A percentile compares a stretch with the other conserved stretches of the same genome.
Evolutionary conservation across 2,329 filamentous ascomycete species (phyloP).

Genomic region (Arthrocladium fulminans): DNA sequence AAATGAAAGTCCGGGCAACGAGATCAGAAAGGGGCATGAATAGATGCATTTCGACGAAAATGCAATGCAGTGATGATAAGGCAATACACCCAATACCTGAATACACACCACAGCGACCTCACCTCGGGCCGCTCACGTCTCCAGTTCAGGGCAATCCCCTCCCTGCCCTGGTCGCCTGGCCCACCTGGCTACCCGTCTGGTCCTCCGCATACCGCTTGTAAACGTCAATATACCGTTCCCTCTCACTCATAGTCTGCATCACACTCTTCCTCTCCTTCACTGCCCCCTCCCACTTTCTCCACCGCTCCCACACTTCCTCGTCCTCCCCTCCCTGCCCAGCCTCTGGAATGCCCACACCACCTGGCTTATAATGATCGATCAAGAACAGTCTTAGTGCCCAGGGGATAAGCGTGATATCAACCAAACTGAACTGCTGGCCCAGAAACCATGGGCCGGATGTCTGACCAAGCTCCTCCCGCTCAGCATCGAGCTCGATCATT

Average conservation of each 20-base stretch:
- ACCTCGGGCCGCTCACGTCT: not conserved
- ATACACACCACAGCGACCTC: too few species aligned
- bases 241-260: slow-evolving; percentile 58
- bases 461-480: slow-evolving; percentile 44
- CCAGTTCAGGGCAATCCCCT: slow-evolving; percentile 50
- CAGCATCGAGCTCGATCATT: slow-evolving; percentile 45
- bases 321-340: slow-evolving; percentile 44
- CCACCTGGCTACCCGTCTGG: slow-evolving; percentile 53
- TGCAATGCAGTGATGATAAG: not conserved
- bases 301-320: slow-evolving; percentile 54
- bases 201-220: slow-evolving; percentile 62
- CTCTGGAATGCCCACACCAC: slow-evolving; percentile 42
- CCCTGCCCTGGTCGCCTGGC: slow-evolving; percentile 54
- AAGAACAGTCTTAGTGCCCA: slow-evolving; percentile 66
- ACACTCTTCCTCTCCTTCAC: slow-evolving; percentile 54
- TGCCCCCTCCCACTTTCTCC: slow-evolving; percentile 55
- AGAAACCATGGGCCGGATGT: slow-evolving; percentile 57
- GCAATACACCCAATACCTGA: not conserved
- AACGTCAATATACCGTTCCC: slow-evolving; percentile 57
- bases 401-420: slow-evolving; percentile 63
- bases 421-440: slow-evolving; percentile 53
- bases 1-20: slow-evolving; percentile 30
- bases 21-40: slow-evolving; percentile 15
- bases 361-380: slow-evolving; percentile 60
- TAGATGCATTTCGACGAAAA: not conserved